Evolutionary conservation across 345 rosid species (phyloP), one percentile per base, ranked within the genome.

Genomic region (Microcos paniculata): DNA sequence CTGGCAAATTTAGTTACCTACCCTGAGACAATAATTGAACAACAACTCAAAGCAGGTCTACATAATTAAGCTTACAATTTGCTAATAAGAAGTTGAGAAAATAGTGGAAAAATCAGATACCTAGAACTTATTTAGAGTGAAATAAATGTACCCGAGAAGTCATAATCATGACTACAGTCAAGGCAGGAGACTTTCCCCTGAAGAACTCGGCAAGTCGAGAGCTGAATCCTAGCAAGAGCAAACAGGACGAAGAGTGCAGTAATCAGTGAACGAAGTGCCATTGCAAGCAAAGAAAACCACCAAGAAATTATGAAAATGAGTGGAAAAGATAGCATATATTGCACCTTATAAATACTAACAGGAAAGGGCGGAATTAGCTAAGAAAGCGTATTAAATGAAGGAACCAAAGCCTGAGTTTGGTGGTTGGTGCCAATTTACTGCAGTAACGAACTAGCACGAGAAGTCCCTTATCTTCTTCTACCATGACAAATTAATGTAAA

Each of bases 111-210:
- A 23, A 52, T 21, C 57, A n/a, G 57, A 6, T n/a, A 52, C 8
- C 18, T 48, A 0, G 11, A 52, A 57, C 8, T 19, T 18, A 6
- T 19, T 53, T 23, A 62, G 0, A 35, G 45, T 19, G 3, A 35
- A 62, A 33, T 2, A 2, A 55, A 18, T 5, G 4, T 15, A 94
- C 98, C 96, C 84, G 97, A 87, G 80, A 87, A 82, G 80, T 88
- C 86, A 18, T 80, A 80, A 57, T 78, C 73, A 42, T 12, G 42
- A 13, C 52, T 52, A 85, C 98, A 94, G 78, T 87, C 94, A 1
- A 82, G 80, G 79, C 98, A 94, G 56, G 93, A 80, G 76, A 91
- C 80, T 72, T 88, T 88, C 46, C 87, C 94, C 71, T 86, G 26
- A 43, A 94, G 72, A 23, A 81, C 64, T 1, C 68, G 77, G 76